Evolutionary conservation across 768 basidiomycete genomes (phyloP).

Genomic region (Calocera cornea): DNA sequence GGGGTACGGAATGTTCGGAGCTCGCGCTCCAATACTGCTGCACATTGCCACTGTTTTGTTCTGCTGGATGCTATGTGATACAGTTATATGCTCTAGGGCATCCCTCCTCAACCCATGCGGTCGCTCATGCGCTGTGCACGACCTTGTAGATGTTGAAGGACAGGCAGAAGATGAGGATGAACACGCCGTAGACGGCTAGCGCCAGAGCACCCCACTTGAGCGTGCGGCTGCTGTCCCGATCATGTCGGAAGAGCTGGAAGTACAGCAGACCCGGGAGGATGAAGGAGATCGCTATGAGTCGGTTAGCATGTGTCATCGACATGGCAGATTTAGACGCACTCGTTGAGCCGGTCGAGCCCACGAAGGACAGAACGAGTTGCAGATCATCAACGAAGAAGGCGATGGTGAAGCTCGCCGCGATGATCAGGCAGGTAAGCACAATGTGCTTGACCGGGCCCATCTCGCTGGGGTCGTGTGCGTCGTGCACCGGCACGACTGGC

Average conservation of each 20-base stretch:
- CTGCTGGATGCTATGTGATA: neutral
- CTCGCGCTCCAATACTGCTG: neutral
- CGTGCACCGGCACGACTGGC: conserved; percentile 40
- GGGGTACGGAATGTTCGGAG: no score
- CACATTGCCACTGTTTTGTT: neutral
- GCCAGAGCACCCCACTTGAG: conserved; percentile 51
- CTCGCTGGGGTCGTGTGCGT: conserved; percentile 34
- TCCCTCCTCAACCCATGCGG: neutral
- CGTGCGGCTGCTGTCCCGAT: conserved; percentile 38
- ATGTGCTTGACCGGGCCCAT: conserved; percentile 58
- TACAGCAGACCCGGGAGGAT: conserved; percentile 88
- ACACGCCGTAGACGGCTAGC: conserved; percentile 58
- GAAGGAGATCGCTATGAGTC: conserved; percentile 56
- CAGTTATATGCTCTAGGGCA: neutral
- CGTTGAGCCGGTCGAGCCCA: conserved; percentile 91
- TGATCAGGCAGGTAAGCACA: conserved; percentile 52
- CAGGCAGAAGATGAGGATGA: conserved; percentile 75
- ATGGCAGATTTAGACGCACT: conserved; percentile 20
- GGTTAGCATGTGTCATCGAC: neutral
- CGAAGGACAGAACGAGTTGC: conserved; percentile 81
- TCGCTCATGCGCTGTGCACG: neutral
- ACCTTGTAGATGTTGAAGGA: conserved; percentile 67
- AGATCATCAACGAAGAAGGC: conserved; percentile 71
- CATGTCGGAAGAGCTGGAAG: conserved; percentile 60
- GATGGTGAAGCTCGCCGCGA: conserved; percentile 50